Conservation (phyloP, 2,329 filamentous ascomycete genomes). For the Colletotrichum neosansevieriae region DNA sequence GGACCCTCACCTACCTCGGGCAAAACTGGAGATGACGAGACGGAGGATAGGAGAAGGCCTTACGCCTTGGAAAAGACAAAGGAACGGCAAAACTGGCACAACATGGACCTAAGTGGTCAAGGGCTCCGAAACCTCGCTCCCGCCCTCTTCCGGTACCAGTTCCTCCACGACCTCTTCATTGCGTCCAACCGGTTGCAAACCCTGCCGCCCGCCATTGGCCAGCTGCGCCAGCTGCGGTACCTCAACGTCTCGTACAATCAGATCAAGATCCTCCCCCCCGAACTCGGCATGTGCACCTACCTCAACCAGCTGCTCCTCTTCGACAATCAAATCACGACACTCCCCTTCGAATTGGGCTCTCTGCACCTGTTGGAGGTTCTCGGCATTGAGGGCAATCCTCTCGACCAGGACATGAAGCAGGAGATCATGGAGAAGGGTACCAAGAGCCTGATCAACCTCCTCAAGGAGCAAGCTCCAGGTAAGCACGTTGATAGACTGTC, state of each 20-base stretch:
- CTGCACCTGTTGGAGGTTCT: conserved; percentile 89
- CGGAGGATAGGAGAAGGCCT: conserved; percentile 69
- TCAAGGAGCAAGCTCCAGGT: conserved; percentile 90
- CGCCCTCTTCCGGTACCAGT: conserved; percentile 87
- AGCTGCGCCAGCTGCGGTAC: conserved; percentile 82
- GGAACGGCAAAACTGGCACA: conserved; percentile 88
- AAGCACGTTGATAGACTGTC: conserved; percentile 53
- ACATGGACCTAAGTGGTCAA: conserved; percentile 96
- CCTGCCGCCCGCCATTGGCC: conserved; percentile 85
- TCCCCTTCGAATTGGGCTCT: conserved; percentile 90
- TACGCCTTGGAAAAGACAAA: conserved; percentile 75
- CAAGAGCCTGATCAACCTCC: conserved; percentile 81
- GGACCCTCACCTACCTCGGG: conserved; percentile 64
- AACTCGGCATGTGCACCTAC: conserved; percentile 97
- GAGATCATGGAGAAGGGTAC: conserved; percentile 91
- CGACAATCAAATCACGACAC: conserved; percentile 85
- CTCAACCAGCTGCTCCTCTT: conserved; percentile 88
- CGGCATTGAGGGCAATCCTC: conserved; percentile 91
- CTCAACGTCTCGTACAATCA: conserved; percentile 93
- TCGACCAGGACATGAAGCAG: conserved; percentile 81
- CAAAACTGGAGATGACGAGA: conserved; percentile 64
- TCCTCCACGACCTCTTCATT: conserved; percentile 92
- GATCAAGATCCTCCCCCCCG: conserved; percentile 82
- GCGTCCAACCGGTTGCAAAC: conserved; percentile 89
- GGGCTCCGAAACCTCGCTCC: conserved; percentile 85